These are phyloP conservation scores for Termitomyces sp. DNA, from an alignment of 768 basidiomycete genomes.

Conservation along the genomic window DNA sequence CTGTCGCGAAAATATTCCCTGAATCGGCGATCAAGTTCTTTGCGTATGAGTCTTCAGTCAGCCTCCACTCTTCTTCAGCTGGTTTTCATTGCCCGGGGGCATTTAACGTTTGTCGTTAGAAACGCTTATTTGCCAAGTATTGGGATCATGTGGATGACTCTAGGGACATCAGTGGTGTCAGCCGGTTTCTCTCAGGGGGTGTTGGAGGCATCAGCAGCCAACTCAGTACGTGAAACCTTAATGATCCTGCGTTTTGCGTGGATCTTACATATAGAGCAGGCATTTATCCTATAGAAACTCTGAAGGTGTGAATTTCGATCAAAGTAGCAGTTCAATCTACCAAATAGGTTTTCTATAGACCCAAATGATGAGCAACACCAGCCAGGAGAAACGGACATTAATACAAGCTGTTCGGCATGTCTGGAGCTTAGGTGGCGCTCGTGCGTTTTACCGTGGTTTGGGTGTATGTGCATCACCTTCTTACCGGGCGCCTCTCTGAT, in stretches of 20 bases:
- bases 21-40: conserved; percentile 99
- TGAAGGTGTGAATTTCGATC: conserved; percentile 58
- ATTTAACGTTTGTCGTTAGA: conserved; percentile 43
- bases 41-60: conserved; percentile 87
- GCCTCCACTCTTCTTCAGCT: conserved; percentile 23
- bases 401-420: conserved; percentile 64
- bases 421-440: conserved; percentile 75
- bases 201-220: conserved; percentile 94
- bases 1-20: conserved; percentile 93
- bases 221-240: conserved; percentile 55
- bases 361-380: conserved; percentile 94
- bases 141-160: conserved; percentile 89
- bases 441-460: conserved; percentile 89
- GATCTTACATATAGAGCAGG: conserved; percentile 41
- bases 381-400: conserved; percentile 53
- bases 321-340: conserved; percentile 4
- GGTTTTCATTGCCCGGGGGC: not conserved
- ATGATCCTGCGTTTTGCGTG: conserved; percentile 14
- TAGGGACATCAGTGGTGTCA: conserved; percentile 84
- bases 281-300: conserved; percentile 95
- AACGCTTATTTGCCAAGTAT: conserved; percentile 90
- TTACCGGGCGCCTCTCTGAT: conserved; percentile 13
- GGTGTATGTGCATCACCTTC: conserved; percentile 52
- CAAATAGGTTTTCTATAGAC: conserved; percentile 44
- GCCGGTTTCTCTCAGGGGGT: conserved; percentile 93